A percentile compares a stretch with the other conserved stretches of the same genome.
These are phyloP conservation scores for Pseudozyma pruni DNA, from an alignment of 1,284 basidiomycete genomes.

Conservation along the genomic window DNA sequence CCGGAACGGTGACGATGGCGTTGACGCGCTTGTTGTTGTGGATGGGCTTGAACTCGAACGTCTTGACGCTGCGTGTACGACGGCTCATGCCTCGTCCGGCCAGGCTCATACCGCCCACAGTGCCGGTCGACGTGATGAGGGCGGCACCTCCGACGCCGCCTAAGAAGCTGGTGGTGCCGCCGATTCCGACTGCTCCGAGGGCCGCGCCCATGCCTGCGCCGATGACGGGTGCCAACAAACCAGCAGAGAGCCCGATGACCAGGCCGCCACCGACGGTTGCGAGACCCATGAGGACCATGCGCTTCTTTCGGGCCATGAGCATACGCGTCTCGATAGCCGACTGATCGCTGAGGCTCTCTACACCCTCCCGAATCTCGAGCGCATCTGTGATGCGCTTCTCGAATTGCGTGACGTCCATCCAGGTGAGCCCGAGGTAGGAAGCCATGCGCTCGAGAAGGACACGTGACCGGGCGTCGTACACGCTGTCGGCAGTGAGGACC, in stretches of 20 bases:
- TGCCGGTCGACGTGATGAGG: conserved; percentile 66
- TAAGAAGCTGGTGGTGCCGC: conserved; percentile 63
- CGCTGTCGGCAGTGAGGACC: conserved; percentile 65
- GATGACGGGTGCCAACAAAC: conserved; percentile 64
- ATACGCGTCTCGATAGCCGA: conserved; percentile 50
- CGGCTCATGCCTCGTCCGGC: conserved; percentile 66
- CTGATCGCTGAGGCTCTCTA: conserved; percentile 56
- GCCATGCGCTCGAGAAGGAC: conserved; percentile 65
- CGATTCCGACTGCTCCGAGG: conserved; percentile 64
- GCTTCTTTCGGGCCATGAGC: conserved; percentile 52
- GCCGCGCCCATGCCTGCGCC: conserved; percentile 66
- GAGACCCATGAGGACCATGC: conserved; percentile 66
- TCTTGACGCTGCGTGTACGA: conserved; percentile 62
- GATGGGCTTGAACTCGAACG: conserved; percentile 66
- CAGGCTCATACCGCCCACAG: conserved; percentile 61
- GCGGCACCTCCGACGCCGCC: conserved; percentile 66
- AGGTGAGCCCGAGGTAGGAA: conserved; percentile 59
- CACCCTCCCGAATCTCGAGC: conserved; percentile 66
- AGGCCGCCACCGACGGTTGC: conserved; percentile 67
- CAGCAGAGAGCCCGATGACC: conserved; percentile 66
- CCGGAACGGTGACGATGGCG: conserved; percentile 63
- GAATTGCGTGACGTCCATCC: conserved; percentile 68
- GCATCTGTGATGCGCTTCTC: conserved; percentile 67
- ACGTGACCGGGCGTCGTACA: conserved; percentile 66
- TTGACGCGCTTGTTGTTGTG: conserved; percentile 68